phyloP scores from a whole-genome alignment of 1,284 basidiomycete species.

The Termitomyces sp. region DNA sequence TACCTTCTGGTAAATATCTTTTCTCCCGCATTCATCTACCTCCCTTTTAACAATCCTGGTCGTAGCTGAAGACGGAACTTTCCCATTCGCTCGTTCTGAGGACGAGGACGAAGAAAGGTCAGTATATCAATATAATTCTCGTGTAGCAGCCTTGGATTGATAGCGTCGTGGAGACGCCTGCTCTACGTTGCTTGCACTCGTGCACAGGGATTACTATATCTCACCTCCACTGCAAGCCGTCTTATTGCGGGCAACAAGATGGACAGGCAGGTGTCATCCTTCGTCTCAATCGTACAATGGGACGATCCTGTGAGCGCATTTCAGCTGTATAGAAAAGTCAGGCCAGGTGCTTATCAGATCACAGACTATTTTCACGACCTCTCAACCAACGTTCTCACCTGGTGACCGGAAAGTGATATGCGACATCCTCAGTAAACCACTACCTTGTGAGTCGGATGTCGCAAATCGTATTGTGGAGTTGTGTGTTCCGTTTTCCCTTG shows the following conservation, averaged over 20 bases:
- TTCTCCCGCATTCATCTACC: not conserved
- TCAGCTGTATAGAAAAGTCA: constrained; percentile 1
- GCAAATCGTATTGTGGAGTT: constrained; percentile 38
- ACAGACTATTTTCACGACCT: constrained; percentile 33
- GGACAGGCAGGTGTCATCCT: constrained; percentile 41
- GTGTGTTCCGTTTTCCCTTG: constrained; percentile 29
- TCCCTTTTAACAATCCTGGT: not conserved
- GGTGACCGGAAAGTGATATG: constrained; percentile 34
- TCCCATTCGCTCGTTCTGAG: constrained; percentile 75
- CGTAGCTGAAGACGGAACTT: constrained; percentile 71
- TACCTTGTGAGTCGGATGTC: constrained; percentile 39
- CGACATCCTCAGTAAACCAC: constrained; percentile 34
- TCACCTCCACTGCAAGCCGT: constrained; percentile 47
- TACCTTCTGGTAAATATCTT: constrained; percentile 54
- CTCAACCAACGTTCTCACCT: constrained; percentile 28
- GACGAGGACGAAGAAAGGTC: constrained; percentile 82
- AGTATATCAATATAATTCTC: constrained; percentile 13
- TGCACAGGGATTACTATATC: constrained; percentile 73
- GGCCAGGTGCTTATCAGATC: constrained; percentile 3
- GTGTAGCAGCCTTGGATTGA: not conserved
- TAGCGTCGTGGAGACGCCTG: constrained; percentile 50
- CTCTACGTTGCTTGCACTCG: constrained; percentile 91
- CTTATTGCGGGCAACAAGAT: constrained; percentile 49
- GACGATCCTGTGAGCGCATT: constrained; percentile 32
- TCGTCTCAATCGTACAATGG: constrained; percentile 37